phyloP scores from a whole-genome alignment of 2,329 filamentous ascomycete species.

The Pseudogymnoascus sp. region DNA sequence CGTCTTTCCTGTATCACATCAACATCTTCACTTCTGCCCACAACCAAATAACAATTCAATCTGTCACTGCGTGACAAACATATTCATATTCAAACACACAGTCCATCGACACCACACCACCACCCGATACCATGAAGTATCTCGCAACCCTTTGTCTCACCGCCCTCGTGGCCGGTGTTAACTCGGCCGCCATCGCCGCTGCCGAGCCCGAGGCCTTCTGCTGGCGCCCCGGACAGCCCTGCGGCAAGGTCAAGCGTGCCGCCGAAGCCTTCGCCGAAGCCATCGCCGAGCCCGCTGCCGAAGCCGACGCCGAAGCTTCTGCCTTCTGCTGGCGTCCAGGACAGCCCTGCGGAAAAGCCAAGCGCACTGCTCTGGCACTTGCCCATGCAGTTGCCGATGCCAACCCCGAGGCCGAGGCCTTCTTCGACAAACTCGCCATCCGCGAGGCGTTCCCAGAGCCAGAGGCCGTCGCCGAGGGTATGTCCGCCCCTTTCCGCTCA shows the following conservation, averaged over 20 bases:
- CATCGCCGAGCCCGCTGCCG: slow-evolving; percentile 17
- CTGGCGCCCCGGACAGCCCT: slow-evolving; percentile 24
- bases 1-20: background rate
- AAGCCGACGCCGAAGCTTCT: background rate
- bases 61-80: slow-evolving; percentile 14
- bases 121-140: slow-evolving; percentile 40
- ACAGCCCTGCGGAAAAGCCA: slow-evolving; percentile 38
- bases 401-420: slow-evolving; percentile 13
- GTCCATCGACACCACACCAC: slow-evolving; percentile 9
- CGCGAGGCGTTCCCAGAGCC: slow-evolving; percentile 21
- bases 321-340: slow-evolving; percentile 34
- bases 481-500: background rate
- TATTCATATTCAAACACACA: slow-evolving; percentile 14
- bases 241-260: slow-evolving; percentile 27
- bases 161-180: slow-evolving; percentile 33
- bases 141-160: slow-evolving; percentile 34
- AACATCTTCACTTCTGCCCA: background rate
- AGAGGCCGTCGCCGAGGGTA: slow-evolving; percentile 9
- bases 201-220: slow-evolving; percentile 20
- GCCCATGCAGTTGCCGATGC: slow-evolving; percentile 24
- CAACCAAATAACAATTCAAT: slow-evolving; percentile 8
- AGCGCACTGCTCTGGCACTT: slow-evolving; percentile 35
- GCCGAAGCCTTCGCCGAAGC: slow-evolving; percentile 27
- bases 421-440: background rate
- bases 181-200: slow-evolving; percentile 25